Percentiles rank a stretch among this genome's conserved stretches.
phyloP scores from a whole-genome alignment of 768 basidiomycete species.

The Calocybe gangraenosa region DNA sequence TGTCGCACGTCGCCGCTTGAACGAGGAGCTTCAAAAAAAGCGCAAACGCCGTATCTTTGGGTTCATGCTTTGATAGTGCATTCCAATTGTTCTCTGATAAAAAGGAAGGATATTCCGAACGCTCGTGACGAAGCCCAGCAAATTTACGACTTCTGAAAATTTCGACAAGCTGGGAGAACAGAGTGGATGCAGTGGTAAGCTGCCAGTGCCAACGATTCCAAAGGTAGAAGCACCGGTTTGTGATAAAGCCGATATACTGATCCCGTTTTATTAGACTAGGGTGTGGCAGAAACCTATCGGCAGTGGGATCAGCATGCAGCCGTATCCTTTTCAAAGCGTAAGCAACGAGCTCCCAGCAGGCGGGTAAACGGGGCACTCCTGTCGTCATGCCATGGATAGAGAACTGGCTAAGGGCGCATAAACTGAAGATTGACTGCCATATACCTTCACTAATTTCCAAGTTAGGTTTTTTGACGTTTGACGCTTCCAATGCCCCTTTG shows the following conservation, averaged over 20 bases:
- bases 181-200: slow-evolving; percentile 46
- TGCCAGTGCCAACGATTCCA: slow-evolving; percentile 77
- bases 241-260: slow-evolving; percentile 63
- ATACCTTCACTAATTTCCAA: slow-evolving; percentile 55
- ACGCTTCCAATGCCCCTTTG: slow-evolving; percentile 26
- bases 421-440: slow-evolving; percentile 67
- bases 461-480: slow-evolving; percentile 23
- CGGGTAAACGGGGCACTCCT: slow-evolving; percentile 32
- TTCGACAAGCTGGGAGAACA: slow-evolving; percentile 63
- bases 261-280: slow-evolving; percentile 53
- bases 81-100: slow-evolving; percentile 51
- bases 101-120: slow-evolving; percentile 68
- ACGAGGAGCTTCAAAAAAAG: slow-evolving; percentile 79
- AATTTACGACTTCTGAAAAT: slow-evolving; percentile 79
- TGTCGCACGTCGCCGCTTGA: slow-evolving; percentile 41
- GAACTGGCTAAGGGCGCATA: slow-evolving; percentile 80
- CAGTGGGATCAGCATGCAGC: slow-evolving; percentile 41
- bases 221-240: slow-evolving; percentile 71
- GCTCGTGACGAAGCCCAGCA: slow-evolving; percentile 60
- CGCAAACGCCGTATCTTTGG: slow-evolving; percentile 69
- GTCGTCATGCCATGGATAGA: slow-evolving; percentile 43
- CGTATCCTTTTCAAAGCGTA: slow-evolving; percentile 56
- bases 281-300: slow-evolving; percentile 34
- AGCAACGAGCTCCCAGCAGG: slow-evolving; percentile 65
- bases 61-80: slow-evolving; percentile 45